A percentile compares a stretch with the other conserved stretches of the same genome.
Evolutionary conservation across 2,329 filamentous ascomycete genomes (phyloP).

Genomic region (Nannizziopsis barbatae): DNA sequence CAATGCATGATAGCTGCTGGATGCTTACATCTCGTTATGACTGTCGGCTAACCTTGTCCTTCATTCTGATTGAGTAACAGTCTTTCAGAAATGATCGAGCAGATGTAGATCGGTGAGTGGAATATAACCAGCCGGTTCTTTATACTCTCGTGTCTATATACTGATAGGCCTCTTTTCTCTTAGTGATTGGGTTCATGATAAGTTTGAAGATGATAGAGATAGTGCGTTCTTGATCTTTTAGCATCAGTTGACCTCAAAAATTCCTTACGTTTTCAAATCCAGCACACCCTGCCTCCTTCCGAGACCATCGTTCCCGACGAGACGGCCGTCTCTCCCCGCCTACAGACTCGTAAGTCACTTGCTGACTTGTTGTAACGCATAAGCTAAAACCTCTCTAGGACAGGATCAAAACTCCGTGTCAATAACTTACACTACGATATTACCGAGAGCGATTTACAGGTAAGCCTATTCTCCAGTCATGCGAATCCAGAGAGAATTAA

Average conservation of each 20-base stretch:
- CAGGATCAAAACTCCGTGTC: slow-evolving; percentile 62
- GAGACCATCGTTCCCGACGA: slow-evolving; percentile 4
- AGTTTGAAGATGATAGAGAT: slow-evolving; percentile 63
- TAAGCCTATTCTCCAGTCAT: slow-evolving; percentile 31
- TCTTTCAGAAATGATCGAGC: slow-evolving; percentile 36
- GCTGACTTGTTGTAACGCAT: not conserved
- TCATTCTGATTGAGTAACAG: slow-evolving; percentile 29
- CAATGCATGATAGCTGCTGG: slow-evolving; percentile 17
- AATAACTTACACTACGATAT: slow-evolving; percentile 91
- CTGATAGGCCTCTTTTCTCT: not conserved
- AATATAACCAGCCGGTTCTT: not conserved
- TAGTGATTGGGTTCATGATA: slow-evolving; percentile 91
- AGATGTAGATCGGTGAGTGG: slow-evolving; percentile 37
- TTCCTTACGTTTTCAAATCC: slow-evolving; percentile 11
- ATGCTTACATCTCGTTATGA: slow-evolving; percentile 19
- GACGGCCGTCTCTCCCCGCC: slow-evolving; percentile 8
- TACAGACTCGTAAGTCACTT: slow-evolving; percentile 26
- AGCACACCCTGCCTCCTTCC: slow-evolving; percentile 9
- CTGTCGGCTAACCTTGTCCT: slow-evolving; percentile 36
- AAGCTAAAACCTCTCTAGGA: not conserved
- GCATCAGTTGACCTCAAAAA: slow-evolving; percentile 9
- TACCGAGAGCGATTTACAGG: slow-evolving; percentile 69
- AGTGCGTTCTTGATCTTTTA: slow-evolving; percentile 27
- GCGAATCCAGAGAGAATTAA: not conserved
- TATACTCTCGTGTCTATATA: not conserved